These are phyloP conservation scores for Chrysosporium keratinophilum DNA, from an alignment of 2,329 filamentous ascomycete species.

Conservation along the genomic window DNA sequence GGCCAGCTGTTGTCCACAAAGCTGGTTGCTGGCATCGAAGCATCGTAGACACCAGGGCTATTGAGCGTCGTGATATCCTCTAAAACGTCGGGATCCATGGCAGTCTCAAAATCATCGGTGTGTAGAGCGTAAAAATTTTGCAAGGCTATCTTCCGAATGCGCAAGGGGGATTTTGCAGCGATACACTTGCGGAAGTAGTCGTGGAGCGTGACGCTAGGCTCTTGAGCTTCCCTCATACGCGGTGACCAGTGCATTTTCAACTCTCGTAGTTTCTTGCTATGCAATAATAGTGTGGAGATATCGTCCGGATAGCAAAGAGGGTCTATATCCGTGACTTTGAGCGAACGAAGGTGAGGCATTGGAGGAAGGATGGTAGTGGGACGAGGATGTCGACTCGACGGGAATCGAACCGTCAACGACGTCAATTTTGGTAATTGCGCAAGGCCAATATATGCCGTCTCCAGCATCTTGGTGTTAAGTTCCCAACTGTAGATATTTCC, in stretches of 20 bases:
- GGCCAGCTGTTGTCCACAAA: conserved; percentile 51
- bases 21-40: conserved; percentile 33
- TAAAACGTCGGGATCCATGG: conserved; percentile 34
- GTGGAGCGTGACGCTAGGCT: conserved; percentile 46
- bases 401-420: conserved; percentile 47
- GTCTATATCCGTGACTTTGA: conserved; percentile 51
- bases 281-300: conserved; percentile 45
- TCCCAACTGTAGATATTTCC: conserved; percentile 42
- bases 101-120: conserved; percentile 36
- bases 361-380: conserved; percentile 48
- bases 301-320: conserved; percentile 56
- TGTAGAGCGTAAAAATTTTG: conserved; percentile 51
- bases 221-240: conserved; percentile 49
- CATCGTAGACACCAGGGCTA: conserved; percentile 36
- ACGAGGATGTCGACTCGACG: conserved; percentile 46
- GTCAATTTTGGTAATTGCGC: conserved; percentile 41
- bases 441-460: conserved; percentile 50
- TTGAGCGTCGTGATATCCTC: conserved; percentile 47
- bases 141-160: conserved; percentile 43
- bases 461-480: conserved; percentile 50
- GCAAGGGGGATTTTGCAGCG: conserved; percentile 37
- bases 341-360: conserved; percentile 44
- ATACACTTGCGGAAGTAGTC: conserved; percentile 48
- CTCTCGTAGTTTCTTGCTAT: conserved; percentile 45
- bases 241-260: conserved; percentile 52